Conservation (phyloP, 2,329 filamentous ascomycete species). For the Aspergillus cejpii region DNA sequence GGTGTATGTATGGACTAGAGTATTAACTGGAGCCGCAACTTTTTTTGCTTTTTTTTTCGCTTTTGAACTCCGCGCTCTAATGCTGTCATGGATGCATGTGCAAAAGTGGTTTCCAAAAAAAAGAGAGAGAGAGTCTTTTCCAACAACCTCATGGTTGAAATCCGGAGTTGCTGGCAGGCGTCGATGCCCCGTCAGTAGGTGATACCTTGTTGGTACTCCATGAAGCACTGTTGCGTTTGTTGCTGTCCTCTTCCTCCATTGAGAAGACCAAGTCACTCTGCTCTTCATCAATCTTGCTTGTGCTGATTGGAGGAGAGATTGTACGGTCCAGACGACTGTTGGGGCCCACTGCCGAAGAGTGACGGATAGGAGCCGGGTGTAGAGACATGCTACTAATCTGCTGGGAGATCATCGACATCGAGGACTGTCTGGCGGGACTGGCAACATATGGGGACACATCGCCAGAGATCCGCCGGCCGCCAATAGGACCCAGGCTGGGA, state of each 20-base stretch:
- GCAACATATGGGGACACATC: conserved; percentile 48
- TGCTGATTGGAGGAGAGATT: conserved; percentile 42
- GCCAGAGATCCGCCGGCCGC: conserved; percentile 42
- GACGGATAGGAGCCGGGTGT: conserved; percentile 38
- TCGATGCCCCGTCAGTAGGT: conserved; percentile 24
- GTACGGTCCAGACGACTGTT: conserved; percentile 39
- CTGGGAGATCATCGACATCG: conserved; percentile 57
- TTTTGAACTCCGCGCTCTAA: conserved; percentile 13
- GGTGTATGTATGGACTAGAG: conserved; percentile 7
- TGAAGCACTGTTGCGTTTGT: conserved; percentile 35
- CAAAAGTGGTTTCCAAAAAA: not conserved
- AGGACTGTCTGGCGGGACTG: conserved; percentile 51
- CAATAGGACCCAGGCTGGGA: conserved; percentile 47
- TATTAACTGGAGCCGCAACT: conserved; percentile 10
- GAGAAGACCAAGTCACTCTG: conserved; percentile 45
- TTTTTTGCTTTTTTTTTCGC: conserved; percentile 13
- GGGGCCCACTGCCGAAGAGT: conserved; percentile 27
- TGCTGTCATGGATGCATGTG: conserved; percentile 13
- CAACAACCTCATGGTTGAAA: conserved; percentile 15
- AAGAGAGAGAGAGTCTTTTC: no score
- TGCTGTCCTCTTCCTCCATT: conserved; percentile 47
- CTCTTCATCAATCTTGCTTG: conserved; percentile 45
- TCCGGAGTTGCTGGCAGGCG: conserved; percentile 13
- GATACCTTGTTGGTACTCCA: conserved; percentile 33
- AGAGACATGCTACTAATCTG: conserved; percentile 45